phyloP scores from a whole-genome alignment of 1,284 basidiomycete genomes.

The Cryptococcus maquisensis region DNA sequence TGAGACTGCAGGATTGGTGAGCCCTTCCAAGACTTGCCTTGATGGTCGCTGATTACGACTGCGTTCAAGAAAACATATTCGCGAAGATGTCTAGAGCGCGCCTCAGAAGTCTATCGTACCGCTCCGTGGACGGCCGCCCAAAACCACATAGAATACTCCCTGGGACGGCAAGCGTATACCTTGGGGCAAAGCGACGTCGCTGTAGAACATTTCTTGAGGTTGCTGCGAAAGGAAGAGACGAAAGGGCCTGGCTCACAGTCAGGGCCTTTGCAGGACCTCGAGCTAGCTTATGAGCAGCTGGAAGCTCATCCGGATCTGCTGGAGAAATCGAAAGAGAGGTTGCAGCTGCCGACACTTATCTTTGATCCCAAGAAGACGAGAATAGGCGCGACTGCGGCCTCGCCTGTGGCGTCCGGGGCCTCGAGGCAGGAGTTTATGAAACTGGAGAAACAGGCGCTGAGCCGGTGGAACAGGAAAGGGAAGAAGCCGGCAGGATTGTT shows the following conservation, averaged over 20 bases:
- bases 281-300: constrained; percentile 51
- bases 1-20: constrained; percentile 53
- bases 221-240: constrained; percentile 43
- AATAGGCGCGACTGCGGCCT: constrained; percentile 23
- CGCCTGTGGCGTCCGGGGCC: constrained; percentile 13
- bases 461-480: constrained; percentile 40
- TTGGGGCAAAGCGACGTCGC: constrained; percentile 51
- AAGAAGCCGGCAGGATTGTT: constrained; percentile 37
- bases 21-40: constrained; percentile 12
- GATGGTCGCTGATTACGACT: background rate
- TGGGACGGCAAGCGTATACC: constrained; percentile 54
- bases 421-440: constrained; percentile 19
- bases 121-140: constrained; percentile 50
- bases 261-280: constrained; percentile 51
- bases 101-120: constrained; percentile 40
- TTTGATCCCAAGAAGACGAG: constrained; percentile 35
- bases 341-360: constrained; percentile 37
- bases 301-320: constrained; percentile 31
- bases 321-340: constrained; percentile 19
- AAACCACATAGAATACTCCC: constrained; percentile 52
- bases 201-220: constrained; percentile 49
- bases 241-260: constrained; percentile 37
- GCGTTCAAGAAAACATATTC: constrained; percentile 51
- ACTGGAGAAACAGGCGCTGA: constrained; percentile 30
- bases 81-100: constrained; percentile 47